phyloP scores from a whole-genome alignment of 176 grass and related monocot species.

The Oryza meridionalis region DNA sequence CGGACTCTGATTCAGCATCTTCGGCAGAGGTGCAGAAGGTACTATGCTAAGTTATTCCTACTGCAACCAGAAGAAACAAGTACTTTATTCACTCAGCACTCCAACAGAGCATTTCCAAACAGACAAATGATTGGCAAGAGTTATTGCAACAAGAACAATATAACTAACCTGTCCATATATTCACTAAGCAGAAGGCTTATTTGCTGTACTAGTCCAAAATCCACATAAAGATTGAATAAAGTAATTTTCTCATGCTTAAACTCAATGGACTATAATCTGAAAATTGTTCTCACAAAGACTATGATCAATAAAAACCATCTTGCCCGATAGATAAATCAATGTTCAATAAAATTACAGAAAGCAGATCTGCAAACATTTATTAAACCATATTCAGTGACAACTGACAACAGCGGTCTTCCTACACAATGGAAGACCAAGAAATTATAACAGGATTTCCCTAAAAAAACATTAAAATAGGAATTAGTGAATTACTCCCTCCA shows the following conservation, averaged over 20 bases:
- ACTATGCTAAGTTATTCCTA: neutral
- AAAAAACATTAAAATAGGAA: neutral
- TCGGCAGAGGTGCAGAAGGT: neutral
- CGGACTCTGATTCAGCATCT: neutral
- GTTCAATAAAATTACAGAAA: neutral
- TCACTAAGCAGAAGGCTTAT: neutral
- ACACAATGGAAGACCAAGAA: neutral
- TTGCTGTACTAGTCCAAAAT: neutral
- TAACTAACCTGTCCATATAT: neutral
- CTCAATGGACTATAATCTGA: neutral
- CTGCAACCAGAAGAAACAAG: conserved; percentile 11
- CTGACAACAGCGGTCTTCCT: neutral
- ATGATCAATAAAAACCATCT: neutral
- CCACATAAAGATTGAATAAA: neutral
- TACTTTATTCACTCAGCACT: neutral
- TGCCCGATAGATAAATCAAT: neutral
- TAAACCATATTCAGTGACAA: neutral
- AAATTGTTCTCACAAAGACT: neutral
- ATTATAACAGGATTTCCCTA: neutral
- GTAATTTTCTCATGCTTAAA: neutral
- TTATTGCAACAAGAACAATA: neutral
- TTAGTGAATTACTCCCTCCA: neutral
- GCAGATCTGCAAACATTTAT: conserved; percentile 11
- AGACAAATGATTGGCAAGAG: neutral
- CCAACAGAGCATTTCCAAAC: neutral